Evolutionary conservation across 2,329 filamentous ascomycete genomes (phyloP).

Genomic region (Aspergillus fischeri): DNA sequence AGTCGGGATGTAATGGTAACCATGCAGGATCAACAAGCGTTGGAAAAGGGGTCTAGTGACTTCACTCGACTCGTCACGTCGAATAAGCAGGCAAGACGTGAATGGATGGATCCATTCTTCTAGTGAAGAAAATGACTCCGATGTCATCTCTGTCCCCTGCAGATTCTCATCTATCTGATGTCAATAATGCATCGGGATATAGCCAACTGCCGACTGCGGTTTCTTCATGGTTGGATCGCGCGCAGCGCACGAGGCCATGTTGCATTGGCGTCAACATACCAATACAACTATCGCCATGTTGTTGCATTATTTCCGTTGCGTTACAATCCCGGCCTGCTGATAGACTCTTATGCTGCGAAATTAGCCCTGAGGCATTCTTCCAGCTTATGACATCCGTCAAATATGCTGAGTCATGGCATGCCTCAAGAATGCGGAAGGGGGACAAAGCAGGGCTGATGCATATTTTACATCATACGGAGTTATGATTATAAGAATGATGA

Average conservation of each 20-base stretch:
- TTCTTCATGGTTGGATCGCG: not conserved
- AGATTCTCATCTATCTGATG: not conserved
- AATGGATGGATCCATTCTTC: too few species aligned
- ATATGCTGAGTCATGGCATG: not conserved
- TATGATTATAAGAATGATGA: not conserved
- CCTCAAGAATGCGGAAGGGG: not conserved
- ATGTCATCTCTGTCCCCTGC: too few species aligned
- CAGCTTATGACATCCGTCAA: too few species aligned
- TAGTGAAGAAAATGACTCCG: not conserved
- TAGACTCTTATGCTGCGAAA: not conserved
- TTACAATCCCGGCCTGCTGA: not conserved
- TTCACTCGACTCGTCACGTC: not conserved
- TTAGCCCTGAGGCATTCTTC: not conserved
- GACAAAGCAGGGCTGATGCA: not conserved
- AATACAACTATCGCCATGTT: not conserved
- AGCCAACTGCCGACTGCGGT: not conserved
- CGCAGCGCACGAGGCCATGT: not conserved
- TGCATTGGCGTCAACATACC: not conserved
- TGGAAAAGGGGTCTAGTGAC: too few species aligned
- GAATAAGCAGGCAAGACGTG: not conserved
- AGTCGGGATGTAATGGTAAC: not conserved
- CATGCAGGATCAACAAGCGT: not conserved
- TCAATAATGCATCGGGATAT: not conserved
- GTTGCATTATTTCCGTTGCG: not conserved
- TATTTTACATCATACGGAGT: not conserved